phyloP scores from a whole-genome alignment of 345 rosid genomes.

The Alliaria petiolata region DNA sequence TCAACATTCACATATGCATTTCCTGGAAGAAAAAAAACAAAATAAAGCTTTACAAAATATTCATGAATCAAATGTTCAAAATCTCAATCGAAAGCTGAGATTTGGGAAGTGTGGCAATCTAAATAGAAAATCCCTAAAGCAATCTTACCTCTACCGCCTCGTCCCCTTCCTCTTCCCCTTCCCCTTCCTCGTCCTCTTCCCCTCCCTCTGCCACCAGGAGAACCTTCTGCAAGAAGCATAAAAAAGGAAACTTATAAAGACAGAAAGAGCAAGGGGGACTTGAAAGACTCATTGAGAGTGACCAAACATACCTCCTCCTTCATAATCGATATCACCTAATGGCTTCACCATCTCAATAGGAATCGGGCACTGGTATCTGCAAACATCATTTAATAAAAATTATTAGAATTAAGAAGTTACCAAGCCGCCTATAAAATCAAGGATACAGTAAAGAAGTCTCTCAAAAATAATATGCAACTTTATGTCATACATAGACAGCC shows the following conservation, averaged over 20 bases:
- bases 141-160: slow-evolving; percentile 32
- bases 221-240: slow-evolving; percentile 48
- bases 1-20: slow-evolving; percentile 63
- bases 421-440: background rate
- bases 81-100: background rate
- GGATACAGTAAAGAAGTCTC: background rate
- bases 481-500: background rate
- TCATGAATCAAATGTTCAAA: background rate
- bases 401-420: background rate
- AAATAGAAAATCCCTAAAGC: background rate
- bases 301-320: slow-evolving; percentile 49
- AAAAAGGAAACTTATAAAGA: background rate
- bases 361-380: slow-evolving; percentile 75
- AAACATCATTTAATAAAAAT: background rate
- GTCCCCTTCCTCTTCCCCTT: slow-evolving; percentile 39
- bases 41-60: background rate
- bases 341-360: slow-evolving; percentile 63
- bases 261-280: background rate
- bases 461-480: background rate
- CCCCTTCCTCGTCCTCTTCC: slow-evolving; percentile 71
- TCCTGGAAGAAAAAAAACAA: slow-evolving; percentile 34
- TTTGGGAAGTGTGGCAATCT: background rate
- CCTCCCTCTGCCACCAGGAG: slow-evolving; percentile 66
- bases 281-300: background rate
- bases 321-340: slow-evolving; percentile 43